A percentile compares a stretch with the other conserved stretches of the same genome.
Evolutionary conservation across 305 asterid genomes (phyloP).

Genomic region (Fraxinus angustifolia): DNA sequence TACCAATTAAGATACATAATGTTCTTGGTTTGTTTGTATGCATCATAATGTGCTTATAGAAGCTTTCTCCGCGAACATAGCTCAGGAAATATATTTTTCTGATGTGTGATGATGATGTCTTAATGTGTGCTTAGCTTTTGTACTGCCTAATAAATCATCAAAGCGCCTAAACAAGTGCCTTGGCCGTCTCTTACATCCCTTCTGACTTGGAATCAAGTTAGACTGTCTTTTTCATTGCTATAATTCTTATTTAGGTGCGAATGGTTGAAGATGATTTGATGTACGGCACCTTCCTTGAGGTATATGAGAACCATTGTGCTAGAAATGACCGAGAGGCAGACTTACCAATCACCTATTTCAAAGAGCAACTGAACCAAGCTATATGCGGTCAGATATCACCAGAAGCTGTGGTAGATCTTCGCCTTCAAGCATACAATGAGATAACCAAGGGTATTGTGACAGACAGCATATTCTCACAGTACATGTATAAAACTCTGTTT

Average conservation of each 20-base stretch:
- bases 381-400: slow-evolving; percentile 90
- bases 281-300: slow-evolving; percentile 98
- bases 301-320: slow-evolving; percentile 97
- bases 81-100: background rate
- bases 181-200: background rate
- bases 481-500: slow-evolving; percentile 87
- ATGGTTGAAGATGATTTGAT: slow-evolving; percentile 99
- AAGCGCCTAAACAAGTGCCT: background rate
- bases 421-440: slow-evolving; percentile 86
- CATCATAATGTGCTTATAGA: background rate
- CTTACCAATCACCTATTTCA: slow-evolving; percentile 78
- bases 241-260: slow-evolving; percentile 61
- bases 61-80: background rate
- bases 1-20: background rate
- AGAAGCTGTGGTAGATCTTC: slow-evolving; percentile 95
- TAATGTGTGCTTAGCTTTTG: background rate
- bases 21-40: background rate
- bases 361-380: slow-evolving; percentile 97
- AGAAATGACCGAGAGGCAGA: slow-evolving; percentile 94
- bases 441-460: slow-evolving; percentile 75
- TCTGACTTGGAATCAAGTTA: slow-evolving; percentile 12
- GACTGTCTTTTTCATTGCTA: slow-evolving; percentile 6
- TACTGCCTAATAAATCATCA: background rate
- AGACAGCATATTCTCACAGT: slow-evolving; percentile 94
- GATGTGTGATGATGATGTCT: slow-evolving; percentile 9